Evolutionary conservation across 805 yeast genomes (phyloP).

Genomic region (Wickerhamiella hasegawae): DNA sequence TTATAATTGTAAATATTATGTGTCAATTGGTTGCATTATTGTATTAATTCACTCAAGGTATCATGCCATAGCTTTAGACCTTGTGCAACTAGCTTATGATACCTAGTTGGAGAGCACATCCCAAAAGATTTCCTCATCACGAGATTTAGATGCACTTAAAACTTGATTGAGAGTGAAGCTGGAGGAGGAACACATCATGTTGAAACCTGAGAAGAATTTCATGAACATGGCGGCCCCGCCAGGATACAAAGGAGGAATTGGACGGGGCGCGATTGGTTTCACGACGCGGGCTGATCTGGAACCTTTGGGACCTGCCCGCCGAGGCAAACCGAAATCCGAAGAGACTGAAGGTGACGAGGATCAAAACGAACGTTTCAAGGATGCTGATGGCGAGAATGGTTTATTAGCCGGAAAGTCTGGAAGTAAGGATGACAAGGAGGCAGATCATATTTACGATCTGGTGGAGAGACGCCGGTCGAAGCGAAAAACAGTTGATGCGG

Average conservation of each 20-base stretch:
- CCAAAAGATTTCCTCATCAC: too few species aligned
- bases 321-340: slow-evolving; percentile 9
- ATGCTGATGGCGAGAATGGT: slow-evolving; percentile 22
- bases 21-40: too few species aligned
- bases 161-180: too few species aligned
- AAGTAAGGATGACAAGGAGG: slow-evolving; percentile 57
- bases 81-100: too few species aligned
- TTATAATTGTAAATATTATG: too few species aligned
- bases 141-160: too few species aligned
- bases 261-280: slow-evolving; percentile 91
- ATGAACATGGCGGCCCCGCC: slow-evolving; percentile 76
- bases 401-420: slow-evolving; percentile 16
- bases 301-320: slow-evolving; percentile 23
- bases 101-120: too few species aligned
- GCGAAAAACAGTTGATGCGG: slow-evolving; percentile 3
- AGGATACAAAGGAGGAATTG: slow-evolving; percentile 83
- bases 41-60: too few species aligned
- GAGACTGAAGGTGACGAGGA: slow-evolving; percentile 13
- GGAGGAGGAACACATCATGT: too few species aligned
- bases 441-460: slow-evolving; percentile 48
- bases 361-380: slow-evolving; percentile 21
- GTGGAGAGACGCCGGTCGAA: slow-evolving; percentile 38
- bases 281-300: slow-evolving; percentile 71
- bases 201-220: slow-evolving; percentile 27
- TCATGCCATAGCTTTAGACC: too few species aligned